These are phyloP conservation scores for Cudoniella acicularis DNA, from an alignment of 495 filamentous ascomycete species.

Conservation along the genomic window DNA sequence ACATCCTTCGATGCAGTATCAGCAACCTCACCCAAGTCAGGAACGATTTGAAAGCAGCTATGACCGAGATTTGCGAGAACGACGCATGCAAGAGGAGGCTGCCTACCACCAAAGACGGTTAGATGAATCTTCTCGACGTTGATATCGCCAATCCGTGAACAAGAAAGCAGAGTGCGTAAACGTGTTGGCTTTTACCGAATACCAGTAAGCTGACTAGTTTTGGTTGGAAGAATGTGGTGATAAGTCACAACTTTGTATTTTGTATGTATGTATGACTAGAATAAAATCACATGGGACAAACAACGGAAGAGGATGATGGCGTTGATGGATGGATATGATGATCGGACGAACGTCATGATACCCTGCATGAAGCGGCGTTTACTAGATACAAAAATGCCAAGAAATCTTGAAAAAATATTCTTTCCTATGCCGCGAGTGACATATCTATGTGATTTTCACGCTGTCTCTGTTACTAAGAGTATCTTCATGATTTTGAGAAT, in stretches of 20 bases:
- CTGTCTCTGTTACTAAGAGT: too few species aligned
- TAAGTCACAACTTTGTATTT: not conserved
- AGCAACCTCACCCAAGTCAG: slow-evolving; percentile 35
- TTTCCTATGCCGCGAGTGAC: too few species aligned
- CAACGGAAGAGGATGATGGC: not conserved
- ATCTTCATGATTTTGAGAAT: too few species aligned
- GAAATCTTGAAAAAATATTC: too few species aligned
- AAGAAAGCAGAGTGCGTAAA: not conserved
- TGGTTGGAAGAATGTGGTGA: too few species aligned
- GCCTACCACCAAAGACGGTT: not conserved
- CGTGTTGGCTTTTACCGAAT: not conserved
- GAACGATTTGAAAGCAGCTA: slow-evolving; percentile 7
- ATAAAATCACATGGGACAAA: not conserved
- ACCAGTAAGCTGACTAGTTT: too few species aligned
- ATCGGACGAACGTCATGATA: slow-evolving; percentile 1
- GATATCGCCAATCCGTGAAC: not conserved
- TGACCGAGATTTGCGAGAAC: not conserved
- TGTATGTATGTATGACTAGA: not conserved
- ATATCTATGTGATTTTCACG: too few species aligned
- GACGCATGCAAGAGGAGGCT: slow-evolving; percentile 7
- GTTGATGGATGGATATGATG: not conserved
- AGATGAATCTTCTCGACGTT: not conserved
- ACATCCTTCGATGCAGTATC: slow-evolving; percentile 31
- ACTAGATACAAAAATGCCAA: not conserved
- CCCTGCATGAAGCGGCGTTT: not conserved